Conservation (phyloP, 495 filamentous ascomycete genomes). For the Trichocladium antarcticum region DNA sequence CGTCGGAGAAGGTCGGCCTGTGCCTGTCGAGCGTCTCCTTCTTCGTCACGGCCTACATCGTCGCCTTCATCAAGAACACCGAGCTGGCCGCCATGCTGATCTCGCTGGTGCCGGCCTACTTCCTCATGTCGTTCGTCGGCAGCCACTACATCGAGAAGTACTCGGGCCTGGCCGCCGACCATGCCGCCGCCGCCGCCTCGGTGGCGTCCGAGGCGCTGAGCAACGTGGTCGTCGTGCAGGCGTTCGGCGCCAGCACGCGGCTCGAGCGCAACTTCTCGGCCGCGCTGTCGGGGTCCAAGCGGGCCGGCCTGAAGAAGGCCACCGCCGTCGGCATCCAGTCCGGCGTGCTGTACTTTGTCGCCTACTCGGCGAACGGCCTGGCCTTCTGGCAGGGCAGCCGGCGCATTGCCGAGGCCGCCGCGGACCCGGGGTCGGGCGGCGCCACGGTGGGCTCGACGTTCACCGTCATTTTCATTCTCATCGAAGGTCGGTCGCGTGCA, state of each 20-base stretch:
- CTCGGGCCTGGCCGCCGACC: slow-evolving; percentile 41
- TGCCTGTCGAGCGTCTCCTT: slow-evolving; percentile 47
- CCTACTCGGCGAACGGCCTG: slow-evolving; percentile 79
- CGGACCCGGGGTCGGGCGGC: slow-evolving; percentile 17
- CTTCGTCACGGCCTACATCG: slow-evolving; percentile 52
- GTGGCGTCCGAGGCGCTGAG: slow-evolving; percentile 39
- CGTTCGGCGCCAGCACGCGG: slow-evolving; percentile 33
- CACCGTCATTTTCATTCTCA: slow-evolving; percentile 24
- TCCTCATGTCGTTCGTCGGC: slow-evolving; percentile 53
- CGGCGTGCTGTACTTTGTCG: slow-evolving; percentile 57
- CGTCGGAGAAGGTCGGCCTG: slow-evolving; percentile 57
- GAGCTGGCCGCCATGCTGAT: slow-evolving; percentile 43
- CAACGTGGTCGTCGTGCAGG: slow-evolving; percentile 41
- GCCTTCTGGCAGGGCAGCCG: slow-evolving; percentile 88
- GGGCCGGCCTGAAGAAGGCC: slow-evolving; percentile 48
- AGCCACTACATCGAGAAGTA: slow-evolving; percentile 51
- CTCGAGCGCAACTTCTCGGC: slow-evolving; percentile 45
- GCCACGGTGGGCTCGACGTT: slow-evolving; percentile 20
- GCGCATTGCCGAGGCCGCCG: slow-evolving; percentile 56
- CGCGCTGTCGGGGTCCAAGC: slow-evolving; percentile 36
- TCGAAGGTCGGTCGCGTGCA: slow-evolving; percentile 28
- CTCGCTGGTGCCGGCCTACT: slow-evolving; percentile 52
- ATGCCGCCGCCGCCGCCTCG: slow-evolving; percentile 29
- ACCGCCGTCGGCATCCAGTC: slow-evolving; percentile 47
- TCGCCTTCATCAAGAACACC: slow-evolving; percentile 51